A percentile compares a stretch with the other conserved stretches of the same genome.
Conservation (phyloP, 2,329 filamentous ascomycete species). For the Mollisiaceae sp. region DNA sequence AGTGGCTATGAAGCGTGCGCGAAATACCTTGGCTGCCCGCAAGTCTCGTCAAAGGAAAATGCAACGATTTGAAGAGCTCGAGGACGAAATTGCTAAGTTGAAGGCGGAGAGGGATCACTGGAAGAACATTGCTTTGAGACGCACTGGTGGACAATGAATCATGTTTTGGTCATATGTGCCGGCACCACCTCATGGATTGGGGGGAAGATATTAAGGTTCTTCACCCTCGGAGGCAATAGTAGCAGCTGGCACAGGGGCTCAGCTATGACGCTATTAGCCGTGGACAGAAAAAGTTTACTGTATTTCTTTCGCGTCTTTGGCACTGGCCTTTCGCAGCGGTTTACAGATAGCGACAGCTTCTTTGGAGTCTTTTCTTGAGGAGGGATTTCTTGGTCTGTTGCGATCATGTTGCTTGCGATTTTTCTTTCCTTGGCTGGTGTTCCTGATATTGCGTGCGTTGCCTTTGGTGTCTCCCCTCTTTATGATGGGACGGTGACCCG, state of each 20-base stretch:
- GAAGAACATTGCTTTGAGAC: slow-evolving; percentile 51
- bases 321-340: slow-evolving; percentile 13
- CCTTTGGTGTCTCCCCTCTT: slow-evolving; percentile 40
- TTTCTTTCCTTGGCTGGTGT: slow-evolving; percentile 21
- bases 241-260: slow-evolving; percentile 38
- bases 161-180: slow-evolving; percentile 34
- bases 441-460: slow-evolving; percentile 22
- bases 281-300: slow-evolving; percentile 34
- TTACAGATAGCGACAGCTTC: slow-evolving; percentile 7
- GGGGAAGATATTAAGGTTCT: slow-evolving; percentile 38
- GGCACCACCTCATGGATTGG: slow-evolving; percentile 42
- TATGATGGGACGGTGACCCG: slow-evolving; percentile 39
- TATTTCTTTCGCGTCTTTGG: slow-evolving; percentile 24
- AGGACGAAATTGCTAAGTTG: slow-evolving; percentile 73
- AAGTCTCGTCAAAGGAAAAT: slow-evolving; percentile 91
- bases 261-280: slow-evolving; percentile 40
- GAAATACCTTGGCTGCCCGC: slow-evolving; percentile 90
- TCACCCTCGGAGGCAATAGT: slow-evolving; percentile 39
- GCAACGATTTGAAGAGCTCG: slow-evolving; percentile 74
- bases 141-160: slow-evolving; percentile 28
- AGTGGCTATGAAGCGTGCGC: slow-evolving; percentile 87
- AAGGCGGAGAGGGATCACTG: slow-evolving; percentile 69
- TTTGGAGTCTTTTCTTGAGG: slow-evolving; percentile 11
- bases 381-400: slow-evolving; percentile 18
- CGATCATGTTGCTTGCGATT: slow-evolving; percentile 16